Evolutionary conservation across 768 basidiomycete genomes (phyloP).

Genomic region (Pleurotus platypus): DNA sequence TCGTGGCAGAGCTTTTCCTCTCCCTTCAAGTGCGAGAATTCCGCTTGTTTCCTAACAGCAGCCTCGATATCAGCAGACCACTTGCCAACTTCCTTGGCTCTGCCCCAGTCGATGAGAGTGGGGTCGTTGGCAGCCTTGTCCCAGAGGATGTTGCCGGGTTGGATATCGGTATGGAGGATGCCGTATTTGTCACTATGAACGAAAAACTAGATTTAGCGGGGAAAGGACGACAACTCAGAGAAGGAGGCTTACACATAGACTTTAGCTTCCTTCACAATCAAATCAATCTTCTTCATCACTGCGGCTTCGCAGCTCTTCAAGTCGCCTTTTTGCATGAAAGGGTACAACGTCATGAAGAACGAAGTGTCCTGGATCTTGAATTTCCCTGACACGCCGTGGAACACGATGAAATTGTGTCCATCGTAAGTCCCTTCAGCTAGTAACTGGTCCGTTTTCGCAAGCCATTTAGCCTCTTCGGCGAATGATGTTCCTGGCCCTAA

Average conservation of each 20-base stretch:
- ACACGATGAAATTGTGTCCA: background rate
- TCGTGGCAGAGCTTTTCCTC: background rate
- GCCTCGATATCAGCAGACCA: background rate
- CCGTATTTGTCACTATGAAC: background rate
- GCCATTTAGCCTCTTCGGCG: background rate
- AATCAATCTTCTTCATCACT: background rate
- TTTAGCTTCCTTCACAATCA: background rate
- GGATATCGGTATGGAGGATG: slow-evolving; percentile 1
- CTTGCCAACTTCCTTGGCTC: background rate
- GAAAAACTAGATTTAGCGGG: background rate
- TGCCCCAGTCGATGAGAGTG: slow-evolving; percentile 2
- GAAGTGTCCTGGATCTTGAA: background rate
- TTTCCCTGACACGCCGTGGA: background rate
- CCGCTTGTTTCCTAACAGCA: background rate
- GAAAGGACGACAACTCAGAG: too few relatives aligned
- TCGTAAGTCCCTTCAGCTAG: background rate
- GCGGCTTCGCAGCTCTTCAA: background rate
- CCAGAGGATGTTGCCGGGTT: slow-evolving; percentile 3
- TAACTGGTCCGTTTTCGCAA: background rate
- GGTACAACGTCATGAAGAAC: background rate
- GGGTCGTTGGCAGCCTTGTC: background rate
- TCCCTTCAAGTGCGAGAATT: background rate
- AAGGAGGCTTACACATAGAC: background rate
- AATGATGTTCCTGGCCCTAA: background rate
- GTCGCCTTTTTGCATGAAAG: background rate